phyloP scores from a whole-genome alignment of 2,329 filamentous ascomycete genomes.

The Pseudogymnoascus sp. region DNA sequence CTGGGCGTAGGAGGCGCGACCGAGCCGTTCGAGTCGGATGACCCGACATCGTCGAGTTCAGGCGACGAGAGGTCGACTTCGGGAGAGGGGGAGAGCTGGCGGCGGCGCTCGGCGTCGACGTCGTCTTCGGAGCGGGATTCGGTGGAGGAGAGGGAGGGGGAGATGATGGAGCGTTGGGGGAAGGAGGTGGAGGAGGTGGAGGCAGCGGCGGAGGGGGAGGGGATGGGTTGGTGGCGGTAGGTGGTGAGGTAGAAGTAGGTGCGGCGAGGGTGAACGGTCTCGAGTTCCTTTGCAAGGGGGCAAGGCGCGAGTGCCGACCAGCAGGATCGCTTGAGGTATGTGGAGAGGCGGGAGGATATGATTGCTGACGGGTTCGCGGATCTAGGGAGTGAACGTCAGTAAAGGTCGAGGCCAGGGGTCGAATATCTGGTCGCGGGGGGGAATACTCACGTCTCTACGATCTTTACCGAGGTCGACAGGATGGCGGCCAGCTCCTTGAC shows the following conservation, averaged over 20 bases:
- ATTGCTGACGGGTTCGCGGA: conserved; percentile 94
- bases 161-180: conserved; percentile 60
- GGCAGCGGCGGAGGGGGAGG: conserved; percentile 53
- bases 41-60: conserved; percentile 70
- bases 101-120: conserved; percentile 57
- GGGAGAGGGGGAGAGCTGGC: conserved; percentile 79
- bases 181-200: conserved; percentile 34
- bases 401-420: conserved; percentile 18
- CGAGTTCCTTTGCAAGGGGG: conserved; percentile 86
- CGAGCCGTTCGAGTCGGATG: conserved; percentile 54
- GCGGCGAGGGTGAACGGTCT: conserved; percentile 85
- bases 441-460: conserved; percentile 92
- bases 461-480: conserved; percentile 67
- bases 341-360: conserved; percentile 83
- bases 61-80: conserved; percentile 86
- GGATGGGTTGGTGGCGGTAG: conserved; percentile 75
- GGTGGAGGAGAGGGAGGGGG: conserved; percentile 72
- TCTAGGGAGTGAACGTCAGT: conserved; percentile 45
- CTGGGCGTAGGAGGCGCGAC: conserved; percentile 56
- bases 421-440: conserved; percentile 16
- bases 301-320: conserved; percentile 76
- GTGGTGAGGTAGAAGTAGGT: conserved; percentile 96
- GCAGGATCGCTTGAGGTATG: conserved; percentile 80
- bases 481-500: conserved; percentile 88
- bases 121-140: conserved; percentile 70